phyloP scores from a whole-genome alignment of 805 yeast species.

The Candida maris region DNA sequence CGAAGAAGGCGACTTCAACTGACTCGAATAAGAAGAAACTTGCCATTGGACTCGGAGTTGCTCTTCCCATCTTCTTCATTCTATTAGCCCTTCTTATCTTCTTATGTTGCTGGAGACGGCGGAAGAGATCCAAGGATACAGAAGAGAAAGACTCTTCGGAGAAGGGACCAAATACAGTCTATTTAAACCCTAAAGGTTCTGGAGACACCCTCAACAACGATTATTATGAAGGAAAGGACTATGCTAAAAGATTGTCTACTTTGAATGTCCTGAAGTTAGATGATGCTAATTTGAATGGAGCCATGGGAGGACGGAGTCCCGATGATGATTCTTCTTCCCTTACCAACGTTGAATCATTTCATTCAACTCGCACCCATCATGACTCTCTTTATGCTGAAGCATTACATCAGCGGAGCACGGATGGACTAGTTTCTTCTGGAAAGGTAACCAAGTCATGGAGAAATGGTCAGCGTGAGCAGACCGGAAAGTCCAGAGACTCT shows the following conservation, averaged over 20 bases:
- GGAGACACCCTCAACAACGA: constrained; percentile 23
- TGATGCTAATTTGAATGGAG: constrained; percentile 30
- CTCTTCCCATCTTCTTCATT: constrained; percentile 61
- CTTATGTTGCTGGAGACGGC: constrained; percentile 53
- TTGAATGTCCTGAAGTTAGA: constrained; percentile 52
- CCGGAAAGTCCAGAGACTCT: constrained; percentile 51
- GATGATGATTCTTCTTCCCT: constrained; percentile 44
- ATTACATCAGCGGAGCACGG: constrained; percentile 37
- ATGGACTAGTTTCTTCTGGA: constrained; percentile 31
- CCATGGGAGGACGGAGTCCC: constrained; percentile 8
- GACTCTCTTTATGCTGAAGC: constrained; percentile 37
- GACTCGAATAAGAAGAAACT: constrained; percentile 44
- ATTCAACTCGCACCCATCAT: constrained; percentile 22
- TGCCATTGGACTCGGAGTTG: constrained; percentile 92
- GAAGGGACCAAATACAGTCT: constrained; percentile 15
- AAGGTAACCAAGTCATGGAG: constrained; percentile 62
- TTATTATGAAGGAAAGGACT: constrained; percentile 25
- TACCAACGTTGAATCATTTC: constrained; percentile 47
- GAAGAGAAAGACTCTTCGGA: constrained; percentile 29
- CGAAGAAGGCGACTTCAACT: constrained; percentile 5
- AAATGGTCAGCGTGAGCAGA: constrained; percentile 37
- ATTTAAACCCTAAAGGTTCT: constrained; percentile 19
- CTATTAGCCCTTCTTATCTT: constrained; percentile 47
- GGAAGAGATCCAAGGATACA: constrained; percentile 31
- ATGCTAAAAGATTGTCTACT: constrained; percentile 41